Conservation (phyloP, 768 basidiomycete genomes). For the Naganishia vaughanmartiniae region DNA sequence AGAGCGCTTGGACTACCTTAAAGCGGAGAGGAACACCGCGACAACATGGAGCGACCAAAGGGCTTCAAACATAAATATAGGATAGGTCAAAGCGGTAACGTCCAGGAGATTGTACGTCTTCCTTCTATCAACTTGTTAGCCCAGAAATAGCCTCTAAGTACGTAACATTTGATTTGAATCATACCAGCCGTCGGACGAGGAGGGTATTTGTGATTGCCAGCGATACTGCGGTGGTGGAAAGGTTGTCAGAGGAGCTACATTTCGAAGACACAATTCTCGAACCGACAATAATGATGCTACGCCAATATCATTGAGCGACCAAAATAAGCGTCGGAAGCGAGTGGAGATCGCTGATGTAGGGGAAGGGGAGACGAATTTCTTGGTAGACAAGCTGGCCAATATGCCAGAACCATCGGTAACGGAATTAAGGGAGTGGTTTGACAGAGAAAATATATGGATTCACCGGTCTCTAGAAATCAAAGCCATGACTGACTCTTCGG, state of each 20-base stretch:
- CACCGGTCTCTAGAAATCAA: slow-evolving; percentile 19
- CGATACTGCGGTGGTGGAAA: slow-evolving; percentile 19
- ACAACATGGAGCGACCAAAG: neutral
- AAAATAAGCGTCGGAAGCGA: neutral
- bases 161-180: neutral
- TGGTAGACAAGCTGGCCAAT: slow-evolving; percentile 1
- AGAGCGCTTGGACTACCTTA: neutral
- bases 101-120: slow-evolving; percentile 8
- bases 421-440: slow-evolving; percentile 26
- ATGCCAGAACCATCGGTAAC: slow-evolving; percentile 17
- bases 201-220: slow-evolving; percentile 8
- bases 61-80: slow-evolving; percentile 1
- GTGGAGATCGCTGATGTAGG: neutral
- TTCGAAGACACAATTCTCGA: slow-evolving; percentile 1
- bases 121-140: neutral
- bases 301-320: neutral
- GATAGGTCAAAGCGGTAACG: slow-evolving; percentile 1
- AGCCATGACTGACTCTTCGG: slow-evolving; percentile 9
- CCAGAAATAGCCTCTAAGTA: neutral
- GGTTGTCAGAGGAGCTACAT: neutral
- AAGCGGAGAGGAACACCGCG: neutral
- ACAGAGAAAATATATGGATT: slow-evolving; percentile 27
- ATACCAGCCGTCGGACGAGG: slow-evolving; percentile 5
- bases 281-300: neutral
- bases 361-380: neutral